Evolutionary conservation across 2,329 filamentous ascomycete genomes (phyloP), one percentile per base, ranked within the genome.

Genomic region (Fusarium vanettenii): DNA sequence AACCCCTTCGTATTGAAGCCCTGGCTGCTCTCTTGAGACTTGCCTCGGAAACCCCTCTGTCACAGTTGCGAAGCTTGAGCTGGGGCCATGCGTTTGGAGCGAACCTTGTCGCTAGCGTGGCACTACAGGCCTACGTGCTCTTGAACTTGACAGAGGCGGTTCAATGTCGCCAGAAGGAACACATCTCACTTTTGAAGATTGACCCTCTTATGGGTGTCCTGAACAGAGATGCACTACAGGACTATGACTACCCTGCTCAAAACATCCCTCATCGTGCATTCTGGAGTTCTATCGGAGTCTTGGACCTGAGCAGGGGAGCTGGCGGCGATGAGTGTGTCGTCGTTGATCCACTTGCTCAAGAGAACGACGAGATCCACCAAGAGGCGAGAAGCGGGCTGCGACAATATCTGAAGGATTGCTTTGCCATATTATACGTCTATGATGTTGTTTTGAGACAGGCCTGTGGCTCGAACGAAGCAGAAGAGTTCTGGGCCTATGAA

Each of bases 111-210:
- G 41, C 67, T 0, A 5, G 10, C 5, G 56, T 59, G 14, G 62
- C 69, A 1, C 3, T 71, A 7, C 6, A 67, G 3, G 29, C 62
- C 27, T 67, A 71, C 5, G 20, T 71, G 2, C 13, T 57, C 11
- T 9, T 71, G 0, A 71, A 71, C 67, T n/a, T 71, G 18, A 71
- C 60, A 5, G 67, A 71, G 48, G 69, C 62, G 1, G 50, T 41
- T 2, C n/a, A 55, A 18, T 57, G 37, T 43, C 45, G 55, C 0
- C 11, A 14, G 16, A 16, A 27, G 1, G 27, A 55, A 7, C 41
- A 18, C 4, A 57, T 67, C 0, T 20, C 69, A 1, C 8, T 63
- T 2, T 11, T 71, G 7, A 31, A 29, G 2, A 13, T 71, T 22
- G 39, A 71, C 4, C 4, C 13, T 3, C 29, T 71, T 2, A 10